A percentile compares a stretch with the other conserved stretches of the same genome.
Conservation (phyloP, 768 basidiomycete genomes). For the Polyporus arcularius region DNA sequence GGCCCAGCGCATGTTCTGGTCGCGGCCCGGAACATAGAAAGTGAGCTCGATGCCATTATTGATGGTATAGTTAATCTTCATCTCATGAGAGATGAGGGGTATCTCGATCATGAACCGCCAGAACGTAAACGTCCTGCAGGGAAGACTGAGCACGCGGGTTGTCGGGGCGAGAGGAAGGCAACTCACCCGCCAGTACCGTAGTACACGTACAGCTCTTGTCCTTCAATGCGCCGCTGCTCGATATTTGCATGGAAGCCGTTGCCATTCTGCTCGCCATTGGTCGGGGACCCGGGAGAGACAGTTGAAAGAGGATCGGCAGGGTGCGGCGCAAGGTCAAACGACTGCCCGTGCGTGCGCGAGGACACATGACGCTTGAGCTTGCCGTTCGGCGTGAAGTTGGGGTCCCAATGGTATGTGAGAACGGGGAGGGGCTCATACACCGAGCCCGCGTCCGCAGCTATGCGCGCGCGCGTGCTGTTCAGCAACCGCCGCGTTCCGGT, state of each 20-base stretch:
- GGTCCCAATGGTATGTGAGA: constrained; percentile 76
- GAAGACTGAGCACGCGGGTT: not conserved
- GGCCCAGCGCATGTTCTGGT: constrained; percentile 90
- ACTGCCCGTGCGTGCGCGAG: constrained; percentile 25
- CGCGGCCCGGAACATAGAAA: constrained; percentile 81
- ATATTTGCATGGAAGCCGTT: constrained; percentile 4
- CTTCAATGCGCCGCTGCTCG: constrained; percentile 18
- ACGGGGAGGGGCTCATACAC: constrained; percentile 73
- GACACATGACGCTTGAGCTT: constrained; percentile 16
- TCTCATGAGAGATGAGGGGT: constrained; percentile 69
- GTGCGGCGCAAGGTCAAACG: constrained; percentile 68
- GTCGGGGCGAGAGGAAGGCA: not conserved
- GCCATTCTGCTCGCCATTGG: not conserved
- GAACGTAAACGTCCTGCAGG: constrained; percentile 79
- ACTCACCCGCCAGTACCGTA: constrained; percentile 30
- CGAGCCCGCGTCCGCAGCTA: constrained; percentile 79
- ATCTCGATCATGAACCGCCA: constrained; percentile 91
- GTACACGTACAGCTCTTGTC: constrained; percentile 31
- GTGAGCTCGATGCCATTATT: constrained; percentile 76
- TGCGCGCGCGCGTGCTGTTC: not conserved
- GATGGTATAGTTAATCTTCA: constrained; percentile 77
- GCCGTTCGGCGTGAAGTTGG: constrained; percentile 31
- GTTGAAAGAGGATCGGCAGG: constrained; percentile 70
- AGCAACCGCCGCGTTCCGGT: constrained; percentile 1
- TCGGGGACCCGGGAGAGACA: constrained; percentile 28